A percentile compares a stretch with the other conserved stretches of the same genome.
These are phyloP conservation scores for Ajuga reptans DNA, from an alignment of 305 asterid species.

Conservation along the genomic window DNA sequence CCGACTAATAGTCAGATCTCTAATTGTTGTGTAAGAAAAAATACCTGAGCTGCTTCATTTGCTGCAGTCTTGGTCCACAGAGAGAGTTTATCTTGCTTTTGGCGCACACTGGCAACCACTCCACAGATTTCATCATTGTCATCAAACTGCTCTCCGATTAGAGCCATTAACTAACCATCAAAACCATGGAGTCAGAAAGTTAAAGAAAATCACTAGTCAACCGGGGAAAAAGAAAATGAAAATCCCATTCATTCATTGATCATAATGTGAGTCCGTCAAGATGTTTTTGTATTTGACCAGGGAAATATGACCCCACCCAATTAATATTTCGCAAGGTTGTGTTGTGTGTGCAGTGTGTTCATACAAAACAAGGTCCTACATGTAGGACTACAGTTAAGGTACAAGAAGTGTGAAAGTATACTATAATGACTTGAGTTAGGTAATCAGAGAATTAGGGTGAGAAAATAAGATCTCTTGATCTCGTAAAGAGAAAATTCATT, in stretches of 20 bases:
- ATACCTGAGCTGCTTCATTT: conserved; percentile 92
- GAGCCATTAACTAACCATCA: conserved; percentile 68
- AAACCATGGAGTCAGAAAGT: neutral
- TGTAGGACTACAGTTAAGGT: neutral
- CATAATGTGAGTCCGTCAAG: neutral
- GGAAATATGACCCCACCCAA: neutral
- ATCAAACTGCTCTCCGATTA: conserved; percentile 94
- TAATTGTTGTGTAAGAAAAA: neutral
- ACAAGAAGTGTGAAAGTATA: neutral
- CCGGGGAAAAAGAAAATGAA: neutral
- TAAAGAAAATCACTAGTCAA: neutral
- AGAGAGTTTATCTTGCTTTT: conserved; percentile 72
- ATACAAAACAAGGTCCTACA: neutral
- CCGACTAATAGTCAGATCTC: neutral
- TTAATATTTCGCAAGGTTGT: neutral
- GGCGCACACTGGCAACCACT: conserved; percentile 89
- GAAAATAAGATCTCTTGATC: neutral
- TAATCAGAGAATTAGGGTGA: neutral
- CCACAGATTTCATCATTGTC: conserved; percentile 96
- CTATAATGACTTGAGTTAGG: neutral
- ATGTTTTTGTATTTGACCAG: neutral
- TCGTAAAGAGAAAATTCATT: neutral
- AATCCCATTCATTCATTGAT: neutral
- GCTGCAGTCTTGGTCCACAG: conserved; percentile 92
- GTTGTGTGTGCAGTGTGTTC: neutral